phyloP scores from a whole-genome alignment of 2,329 filamentous ascomycete species.

The Lachnellula hyalina region DNA sequence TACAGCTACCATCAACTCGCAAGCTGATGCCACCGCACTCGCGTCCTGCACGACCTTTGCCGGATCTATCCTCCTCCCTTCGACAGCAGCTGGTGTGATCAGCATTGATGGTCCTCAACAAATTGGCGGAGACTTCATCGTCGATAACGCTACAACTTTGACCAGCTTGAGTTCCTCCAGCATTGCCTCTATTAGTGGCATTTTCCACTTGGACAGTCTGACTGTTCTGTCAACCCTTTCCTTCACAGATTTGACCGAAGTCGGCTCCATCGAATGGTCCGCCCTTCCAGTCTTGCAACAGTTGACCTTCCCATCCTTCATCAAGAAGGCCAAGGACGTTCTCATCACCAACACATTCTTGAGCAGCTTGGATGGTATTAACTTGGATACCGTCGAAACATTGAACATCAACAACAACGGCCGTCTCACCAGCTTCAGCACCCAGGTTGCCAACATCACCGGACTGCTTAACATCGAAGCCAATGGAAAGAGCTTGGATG shows the following conservation, averaged over 20 bases:
- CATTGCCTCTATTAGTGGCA: slow-evolving; percentile 60
- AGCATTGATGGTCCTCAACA: slow-evolving; percentile 54
- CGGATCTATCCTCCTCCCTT: slow-evolving; percentile 31
- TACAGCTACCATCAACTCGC: slow-evolving; percentile 29
- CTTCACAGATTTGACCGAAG: slow-evolving; percentile 59
- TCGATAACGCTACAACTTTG: slow-evolving; percentile 58
- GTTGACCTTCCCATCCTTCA: slow-evolving; percentile 52
- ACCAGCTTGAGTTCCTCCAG: slow-evolving; percentile 55
- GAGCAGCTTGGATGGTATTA: slow-evolving; percentile 71
- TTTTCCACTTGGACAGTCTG: slow-evolving; percentile 64
- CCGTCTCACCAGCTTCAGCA: slow-evolving; percentile 68
- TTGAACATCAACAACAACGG: slow-evolving; percentile 90
- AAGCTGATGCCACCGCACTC: slow-evolving; percentile 27
- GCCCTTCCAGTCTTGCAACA: slow-evolving; percentile 60
- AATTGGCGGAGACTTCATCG: slow-evolving; percentile 53
- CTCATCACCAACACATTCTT: slow-evolving; percentile 84
- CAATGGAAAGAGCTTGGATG: slow-evolving; percentile 68
- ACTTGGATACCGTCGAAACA: slow-evolving; percentile 63
- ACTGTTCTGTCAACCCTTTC: slow-evolving; percentile 63
- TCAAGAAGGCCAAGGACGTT: slow-evolving; percentile 64
- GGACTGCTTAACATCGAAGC: slow-evolving; percentile 66
- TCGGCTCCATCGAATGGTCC: slow-evolving; percentile 64
- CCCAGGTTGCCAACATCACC: slow-evolving; percentile 72
- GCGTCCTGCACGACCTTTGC: slow-evolving; percentile 27
- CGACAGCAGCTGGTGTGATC: slow-evolving; percentile 36